phyloP scores from a whole-genome alignment of 169 alveolate species.

The Theileria parva region DNA sequence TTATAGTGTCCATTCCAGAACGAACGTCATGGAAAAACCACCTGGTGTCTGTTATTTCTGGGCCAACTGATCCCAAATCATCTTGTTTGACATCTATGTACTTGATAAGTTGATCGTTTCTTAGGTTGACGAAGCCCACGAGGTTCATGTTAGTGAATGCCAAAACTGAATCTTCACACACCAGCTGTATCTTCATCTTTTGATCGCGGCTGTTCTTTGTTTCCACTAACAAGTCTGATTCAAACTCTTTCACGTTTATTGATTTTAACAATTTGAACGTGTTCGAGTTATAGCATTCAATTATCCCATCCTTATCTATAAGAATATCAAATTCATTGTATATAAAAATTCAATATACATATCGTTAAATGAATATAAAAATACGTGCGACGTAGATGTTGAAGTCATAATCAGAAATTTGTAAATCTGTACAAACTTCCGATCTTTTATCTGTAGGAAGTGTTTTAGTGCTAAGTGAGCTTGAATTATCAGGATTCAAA shows the following conservation, averaged over 20 bases:
- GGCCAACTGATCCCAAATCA: background rate
- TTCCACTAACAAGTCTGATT: background rate
- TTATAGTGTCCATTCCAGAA: background rate
- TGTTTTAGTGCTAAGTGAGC: background rate
- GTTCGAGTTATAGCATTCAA: conserved; percentile 45
- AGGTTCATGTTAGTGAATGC: conserved; percentile 31
- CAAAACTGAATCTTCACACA: conserved; percentile 12
- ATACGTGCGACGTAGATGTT: conserved; percentile 39
- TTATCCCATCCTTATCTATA: conserved; percentile 22
- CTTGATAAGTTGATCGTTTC: background rate
- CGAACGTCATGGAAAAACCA: background rate
- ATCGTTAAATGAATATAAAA: background rate
- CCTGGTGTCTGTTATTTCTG: background rate
- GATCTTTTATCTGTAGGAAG: background rate
- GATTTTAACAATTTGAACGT: conserved; percentile 7
- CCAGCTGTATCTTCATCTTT: conserved; percentile 12
- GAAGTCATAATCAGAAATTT: conserved; percentile 24
- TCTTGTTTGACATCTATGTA: background rate
- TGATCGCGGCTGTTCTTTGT: conserved; percentile 12
- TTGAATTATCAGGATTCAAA: background rate
- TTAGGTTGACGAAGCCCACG: conserved; percentile 34
- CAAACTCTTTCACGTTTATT: conserved; percentile 15
- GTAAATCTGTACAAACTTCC: conserved; percentile 27
- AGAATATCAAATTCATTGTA: background rate
- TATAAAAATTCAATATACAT: conserved; percentile 4